A percentile compares a stretch with the other conserved stretches of the same genome.
These are phyloP conservation scores for Trichoderma aggressivum DNA, from an alignment of 2,329 filamentous ascomycete species.

Conservation along the genomic window DNA sequence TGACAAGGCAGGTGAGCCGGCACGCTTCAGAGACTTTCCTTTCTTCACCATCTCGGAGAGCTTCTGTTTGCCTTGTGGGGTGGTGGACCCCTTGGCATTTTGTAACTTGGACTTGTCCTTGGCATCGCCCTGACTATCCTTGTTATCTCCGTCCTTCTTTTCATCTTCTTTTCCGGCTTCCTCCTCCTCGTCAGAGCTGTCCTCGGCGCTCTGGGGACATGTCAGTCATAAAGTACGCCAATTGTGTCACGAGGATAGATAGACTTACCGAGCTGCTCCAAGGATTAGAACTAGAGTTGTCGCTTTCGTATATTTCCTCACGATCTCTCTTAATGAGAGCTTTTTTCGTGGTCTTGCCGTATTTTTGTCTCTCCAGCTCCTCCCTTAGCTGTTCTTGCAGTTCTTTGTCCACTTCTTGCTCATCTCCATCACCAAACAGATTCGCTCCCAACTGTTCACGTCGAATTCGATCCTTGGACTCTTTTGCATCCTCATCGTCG, in stretches of 20 bases:
- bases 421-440: slow-evolving; percentile 68
- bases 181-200: slow-evolving; percentile 37
- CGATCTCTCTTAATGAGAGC: slow-evolving; percentile 80
- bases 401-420: slow-evolving; percentile 70
- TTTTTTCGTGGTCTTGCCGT: slow-evolving; percentile 76
- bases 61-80: slow-evolving; percentile 48
- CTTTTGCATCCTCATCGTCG: slow-evolving; percentile 76
- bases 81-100: slow-evolving; percentile 64
- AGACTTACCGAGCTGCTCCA: slow-evolving; percentile 39
- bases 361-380: slow-evolving; percentile 63
- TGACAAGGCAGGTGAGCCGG: slow-evolving; percentile 81
- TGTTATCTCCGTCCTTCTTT: slow-evolving; percentile 56
- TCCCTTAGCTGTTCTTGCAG: slow-evolving; percentile 67
- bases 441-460: slow-evolving; percentile 84
- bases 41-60: slow-evolving; percentile 44
- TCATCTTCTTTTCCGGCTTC: slow-evolving; percentile 36
- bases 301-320: slow-evolving; percentile 80
- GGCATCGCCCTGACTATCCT: slow-evolving; percentile 54
- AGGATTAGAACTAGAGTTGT: slow-evolving; percentile 47
- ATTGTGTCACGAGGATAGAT: not conserved
- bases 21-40: slow-evolving; percentile 69
- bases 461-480: slow-evolving; percentile 68
- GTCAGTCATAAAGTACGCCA: not conserved
- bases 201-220: slow-evolving; percentile 47
- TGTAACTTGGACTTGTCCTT: slow-evolving; percentile 51